A percentile compares a stretch with the other conserved stretches of the same genome.
Conservation (phyloP, 2,329 filamentous ascomycete genomes). For the Epichloe amarillans region DNA sequence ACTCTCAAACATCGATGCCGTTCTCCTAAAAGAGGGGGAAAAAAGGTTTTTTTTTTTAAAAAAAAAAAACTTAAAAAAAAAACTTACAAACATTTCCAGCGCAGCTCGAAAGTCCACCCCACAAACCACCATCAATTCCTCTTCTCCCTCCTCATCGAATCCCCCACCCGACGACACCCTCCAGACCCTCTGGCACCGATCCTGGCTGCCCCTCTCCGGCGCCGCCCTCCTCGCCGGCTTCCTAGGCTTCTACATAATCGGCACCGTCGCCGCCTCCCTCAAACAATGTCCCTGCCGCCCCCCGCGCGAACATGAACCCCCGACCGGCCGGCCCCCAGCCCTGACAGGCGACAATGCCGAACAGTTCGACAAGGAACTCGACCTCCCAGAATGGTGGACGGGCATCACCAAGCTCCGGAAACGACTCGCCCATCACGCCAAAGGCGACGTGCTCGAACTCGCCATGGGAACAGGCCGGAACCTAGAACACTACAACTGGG, state of each 20-base stretch:
- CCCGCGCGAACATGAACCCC: slow-evolving; percentile 22
- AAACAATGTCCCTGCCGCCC: slow-evolving; percentile 12
- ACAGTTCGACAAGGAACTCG: slow-evolving; percentile 45
- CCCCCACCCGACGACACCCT: slow-evolving; percentile 20
- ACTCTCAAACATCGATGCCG: background rate
- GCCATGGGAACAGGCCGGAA: slow-evolving; percentile 52
- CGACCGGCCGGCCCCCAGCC: slow-evolving; percentile 36
- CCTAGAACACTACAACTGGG: slow-evolving; percentile 45
- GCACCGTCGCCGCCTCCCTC: slow-evolving; percentile 23
- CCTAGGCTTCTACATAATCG: slow-evolving; percentile 34
- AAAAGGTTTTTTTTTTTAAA: too few species aligned
- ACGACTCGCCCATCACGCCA: slow-evolving; percentile 32
- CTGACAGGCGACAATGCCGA: slow-evolving; percentile 33
- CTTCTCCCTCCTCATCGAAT: slow-evolving; percentile 11
- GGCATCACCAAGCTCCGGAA: slow-evolving; percentile 39
- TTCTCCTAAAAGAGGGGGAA: background rate
- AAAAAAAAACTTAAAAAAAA: background rate
- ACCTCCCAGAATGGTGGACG: slow-evolving; percentile 42
- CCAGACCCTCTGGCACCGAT: slow-evolving; percentile 23
- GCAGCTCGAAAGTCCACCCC: background rate
- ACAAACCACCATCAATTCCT: background rate
- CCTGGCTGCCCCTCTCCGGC: slow-evolving; percentile 32
- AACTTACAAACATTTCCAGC: background rate
- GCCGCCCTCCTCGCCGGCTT: slow-evolving; percentile 30
- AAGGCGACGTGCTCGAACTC: slow-evolving; percentile 47